phyloP scores from a whole-genome alignment of 2,329 filamentous ascomycete genomes.

The Dactylonectria macrodidyma region DNA sequence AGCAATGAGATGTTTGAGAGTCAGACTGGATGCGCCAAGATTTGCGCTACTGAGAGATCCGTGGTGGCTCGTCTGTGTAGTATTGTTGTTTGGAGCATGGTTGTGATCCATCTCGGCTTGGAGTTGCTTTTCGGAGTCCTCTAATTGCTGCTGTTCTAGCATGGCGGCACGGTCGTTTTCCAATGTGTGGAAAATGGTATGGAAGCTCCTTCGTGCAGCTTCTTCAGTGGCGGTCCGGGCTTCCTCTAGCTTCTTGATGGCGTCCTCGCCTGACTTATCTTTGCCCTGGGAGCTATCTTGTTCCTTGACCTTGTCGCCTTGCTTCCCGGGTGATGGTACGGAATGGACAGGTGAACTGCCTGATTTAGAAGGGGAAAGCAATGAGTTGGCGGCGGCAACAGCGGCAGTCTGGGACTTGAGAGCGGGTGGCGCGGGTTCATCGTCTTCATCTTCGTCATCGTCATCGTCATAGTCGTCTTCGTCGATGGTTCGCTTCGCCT shows the following conservation, averaged over 20 bases:
- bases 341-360: conserved; percentile 77
- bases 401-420: conserved; percentile 66
- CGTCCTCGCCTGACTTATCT: conserved; percentile 85
- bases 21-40: conserved; percentile 94
- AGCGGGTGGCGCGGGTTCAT: conserved; percentile 67
- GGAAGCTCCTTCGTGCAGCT: conserved; percentile 89
- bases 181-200: conserved; percentile 94
- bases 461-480: conserved; percentile 92
- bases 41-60: conserved; percentile 95
- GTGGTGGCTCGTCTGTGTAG: conserved; percentile 75
- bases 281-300: conserved; percentile 64
- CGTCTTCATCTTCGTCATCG: conserved; percentile 80
- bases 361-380: conserved; percentile 79
- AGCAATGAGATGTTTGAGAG: conserved; percentile 96
- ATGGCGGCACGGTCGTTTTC: conserved; percentile 97
- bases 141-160: conserved; percentile 96
- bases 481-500: conserved; percentile 82
- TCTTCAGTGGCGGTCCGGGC: conserved; percentile 93
- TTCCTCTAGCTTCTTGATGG: conserved; percentile 93
- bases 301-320: conserved; percentile 67
- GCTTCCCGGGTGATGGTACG: conserved; percentile 73
- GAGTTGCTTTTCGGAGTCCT: conserved; percentile 95
- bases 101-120: conserved; percentile 92
- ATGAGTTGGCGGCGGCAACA: conserved; percentile 68
- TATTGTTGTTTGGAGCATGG: conserved; percentile 64